Percentiles rank a stretch among this genome's conserved stretches.
Evolutionary conservation across 2,329 filamentous ascomycete genomes (phyloP).

Genomic region (Beauveria asiatica): DNA sequence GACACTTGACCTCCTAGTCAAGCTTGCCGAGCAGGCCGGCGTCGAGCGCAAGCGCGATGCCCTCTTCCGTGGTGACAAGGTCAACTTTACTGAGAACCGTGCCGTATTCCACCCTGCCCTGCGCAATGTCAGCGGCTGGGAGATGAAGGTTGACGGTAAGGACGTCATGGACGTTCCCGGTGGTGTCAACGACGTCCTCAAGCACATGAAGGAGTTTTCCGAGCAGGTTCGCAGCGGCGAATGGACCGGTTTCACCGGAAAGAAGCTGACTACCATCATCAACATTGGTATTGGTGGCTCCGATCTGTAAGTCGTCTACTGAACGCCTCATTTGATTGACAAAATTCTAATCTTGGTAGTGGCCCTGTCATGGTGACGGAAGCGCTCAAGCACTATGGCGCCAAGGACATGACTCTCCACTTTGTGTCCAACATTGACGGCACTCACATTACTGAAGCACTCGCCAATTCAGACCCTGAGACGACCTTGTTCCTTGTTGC

Average conservation of each 20-base stretch:
- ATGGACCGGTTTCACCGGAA: conserved; percentile 96
- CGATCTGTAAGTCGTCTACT: conserved; percentile 67
- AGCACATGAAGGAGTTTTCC: conserved; percentile 98
- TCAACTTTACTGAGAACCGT: conserved; percentile 97
- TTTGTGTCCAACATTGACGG: conserved; percentile 99
- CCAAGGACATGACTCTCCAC: conserved; percentile 79
- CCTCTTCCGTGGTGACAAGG: conserved; percentile 97
- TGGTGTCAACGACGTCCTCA: conserved; percentile 80
- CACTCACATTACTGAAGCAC: conserved; percentile 91
- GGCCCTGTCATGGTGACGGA: conserved; percentile 99
- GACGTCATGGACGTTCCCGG: conserved; percentile 87
- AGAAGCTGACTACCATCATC: conserved; percentile 93
- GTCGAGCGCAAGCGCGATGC: conserved; percentile 90
- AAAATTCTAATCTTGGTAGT: conserved; percentile 35
- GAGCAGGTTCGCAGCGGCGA: conserved; percentile 88
- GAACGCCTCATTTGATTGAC: conserved; percentile 17
- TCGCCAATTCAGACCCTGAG: conserved; percentile 83
- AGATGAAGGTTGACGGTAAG: conserved; percentile 76
- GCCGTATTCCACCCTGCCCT: conserved; percentile 94
- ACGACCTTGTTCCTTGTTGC: conserved; percentile 98
- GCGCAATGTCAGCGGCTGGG: conserved; percentile 79
- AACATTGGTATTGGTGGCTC: conserved; percentile 98
- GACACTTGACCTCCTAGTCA: conserved; percentile 75
- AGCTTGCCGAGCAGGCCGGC: conserved; percentile 85
- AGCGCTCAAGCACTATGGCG: conserved; percentile 89